Base-by-base conservation (phyloP, 2,329 filamentous ascomycete genomes). In the Colletotrichum sp. region DNA sequence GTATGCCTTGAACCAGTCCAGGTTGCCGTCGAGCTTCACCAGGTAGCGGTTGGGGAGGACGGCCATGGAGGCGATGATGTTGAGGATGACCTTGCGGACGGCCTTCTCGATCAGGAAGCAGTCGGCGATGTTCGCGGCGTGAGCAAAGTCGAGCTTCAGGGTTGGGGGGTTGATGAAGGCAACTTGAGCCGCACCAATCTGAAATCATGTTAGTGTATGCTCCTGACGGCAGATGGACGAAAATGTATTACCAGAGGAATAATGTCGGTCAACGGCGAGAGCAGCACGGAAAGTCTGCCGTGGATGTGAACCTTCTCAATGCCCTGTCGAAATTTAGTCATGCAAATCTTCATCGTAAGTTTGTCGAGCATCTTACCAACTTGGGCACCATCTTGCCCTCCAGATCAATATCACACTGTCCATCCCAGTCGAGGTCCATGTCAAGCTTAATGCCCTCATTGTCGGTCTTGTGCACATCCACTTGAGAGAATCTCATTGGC, bases 11-110 rank as follows among this genome's bases (percentile, higher is more conserved):
- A 89, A 88, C 79, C 84, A 89, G 81, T 89, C 87, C 78, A 84
- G 86, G 74, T 82, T 84, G 74, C 79, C 72, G 78, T 87, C 86
- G 9, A 89, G 82, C 79, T 88, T 89, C 78, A 88, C 84, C 14
- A 88, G 83, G 80, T 84, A 87, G 62, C 87, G 87, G 79, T 89
- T 89, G 10, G 87, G 87, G 13, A 89, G 84, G 6, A 87, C 86
- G 7, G 83, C 83, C 85, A 89, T 87, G 74, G 83, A 82, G 13
- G 80, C 79, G 71, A 89, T 86, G 78, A 88, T 85, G 78, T 80
- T 79, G 9, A 87, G 80, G 21, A 88, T 85, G 14, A 85, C 82
- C 56, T 87, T 87, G 62, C 86, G 86, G n/a, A 89, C 83, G 6
- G 83, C 80, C 10, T 83, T 84, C 69, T 86, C 82, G 30, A 88